Base-by-base conservation (phyloP, 1,139 yeast genomes). In the Hemisphaericaspora subhashii region DNA sequence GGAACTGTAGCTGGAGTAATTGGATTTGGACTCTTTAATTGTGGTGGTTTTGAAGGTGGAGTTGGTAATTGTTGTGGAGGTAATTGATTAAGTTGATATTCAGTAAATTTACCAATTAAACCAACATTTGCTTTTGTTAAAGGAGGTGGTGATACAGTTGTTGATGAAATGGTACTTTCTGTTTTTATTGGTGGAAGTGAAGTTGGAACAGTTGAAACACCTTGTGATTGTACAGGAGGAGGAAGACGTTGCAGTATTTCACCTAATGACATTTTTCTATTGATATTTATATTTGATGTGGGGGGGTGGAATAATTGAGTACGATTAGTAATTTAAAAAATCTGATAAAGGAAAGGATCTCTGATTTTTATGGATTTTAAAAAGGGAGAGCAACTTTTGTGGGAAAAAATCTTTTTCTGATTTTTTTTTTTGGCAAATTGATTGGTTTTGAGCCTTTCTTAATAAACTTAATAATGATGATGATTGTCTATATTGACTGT, bases 231-330 rank as follows among this genome's bases (percentile, higher is more conserved):
- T 5, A 31, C 36, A 14, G 41, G 26, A 20, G 41, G 26, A 20
- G 50, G 39, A 23, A 42, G 43, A 31, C 49, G 52, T 27, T 44
- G 56, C 38, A 52, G 54, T 23, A 52, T 49, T 37, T 52, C 55
- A 42, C 52, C 48, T 46, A 52, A 46, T 15, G 48, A 37, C 47
- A 44, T 44, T 26, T 7, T 33, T 16, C 8, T 13, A 31, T 11
- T 21, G 21, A 13, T 31, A 15, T 23, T 20, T 14, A 16, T 22
- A 22, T 23, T 24, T 11, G 13, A 24, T 13, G n/a, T n/a, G n/a
- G n/a, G n/a, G n/a, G n/a, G n/a, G n/a, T n/a, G n/a, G n/a, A n/a
- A n/a, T n/a, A n/a, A n/a, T n/a, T n/a, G n/a, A n/a, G n/a, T n/a
- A n/a, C n/a, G n/a, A n/a, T n/a, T n/a, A n/a, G n/a, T n/a, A n/a